Percentiles rank a stretch among this genome's conserved stretches.
phyloP scores from a whole-genome alignment of 2,329 filamentous ascomycete genomes.

The Salinomyces thailandicus region DNA sequence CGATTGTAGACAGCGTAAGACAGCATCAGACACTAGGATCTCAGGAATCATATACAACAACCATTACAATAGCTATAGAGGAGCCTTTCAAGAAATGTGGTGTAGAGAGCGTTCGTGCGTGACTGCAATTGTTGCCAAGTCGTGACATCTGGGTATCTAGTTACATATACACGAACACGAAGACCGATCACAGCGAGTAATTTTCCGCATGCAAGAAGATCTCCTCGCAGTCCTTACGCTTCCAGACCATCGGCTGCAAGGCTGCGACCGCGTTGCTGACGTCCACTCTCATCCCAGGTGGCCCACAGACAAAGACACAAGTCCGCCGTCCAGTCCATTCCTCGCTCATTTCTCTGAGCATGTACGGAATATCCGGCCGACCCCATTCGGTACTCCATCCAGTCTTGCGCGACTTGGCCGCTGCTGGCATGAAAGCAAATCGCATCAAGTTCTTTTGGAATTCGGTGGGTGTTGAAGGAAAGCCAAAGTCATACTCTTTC shows the following conservation, averaged over 20 bases:
- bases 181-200: slow-evolving; percentile 77
- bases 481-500: slow-evolving; percentile 45
- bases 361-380: slow-evolving; percentile 74
- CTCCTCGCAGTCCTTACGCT: slow-evolving; percentile 67
- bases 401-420: slow-evolving; percentile 43
- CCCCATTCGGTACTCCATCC: slow-evolving; percentile 92
- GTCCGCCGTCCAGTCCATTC: slow-evolving; percentile 71
- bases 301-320: slow-evolving; percentile 88
- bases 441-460: slow-evolving; percentile 86
- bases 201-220: slow-evolving; percentile 93
- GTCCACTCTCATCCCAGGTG: slow-evolving; percentile 73
- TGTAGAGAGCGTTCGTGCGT: too few relatives aligned
- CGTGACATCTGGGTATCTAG: background rate
- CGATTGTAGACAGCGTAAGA: too few relatives aligned
- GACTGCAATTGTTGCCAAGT: background rate
- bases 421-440: slow-evolving; percentile 64
- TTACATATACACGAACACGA: too few relatives aligned
- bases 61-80: too few relatives aligned
- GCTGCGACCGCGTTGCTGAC: slow-evolving; percentile 77
- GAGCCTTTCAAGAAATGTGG: too few relatives aligned
- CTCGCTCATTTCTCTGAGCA: slow-evolving; percentile 71
- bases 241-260: slow-evolving; percentile 75
- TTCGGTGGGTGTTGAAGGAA: slow-evolving; percentile 71
- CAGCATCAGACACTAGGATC: too few relatives aligned
- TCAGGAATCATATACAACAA: too few relatives aligned